Evolutionary conservation across 1,284 basidiomycete genomes (phyloP).

Genomic region (Pseudozyma tsukubaensis): DNA sequence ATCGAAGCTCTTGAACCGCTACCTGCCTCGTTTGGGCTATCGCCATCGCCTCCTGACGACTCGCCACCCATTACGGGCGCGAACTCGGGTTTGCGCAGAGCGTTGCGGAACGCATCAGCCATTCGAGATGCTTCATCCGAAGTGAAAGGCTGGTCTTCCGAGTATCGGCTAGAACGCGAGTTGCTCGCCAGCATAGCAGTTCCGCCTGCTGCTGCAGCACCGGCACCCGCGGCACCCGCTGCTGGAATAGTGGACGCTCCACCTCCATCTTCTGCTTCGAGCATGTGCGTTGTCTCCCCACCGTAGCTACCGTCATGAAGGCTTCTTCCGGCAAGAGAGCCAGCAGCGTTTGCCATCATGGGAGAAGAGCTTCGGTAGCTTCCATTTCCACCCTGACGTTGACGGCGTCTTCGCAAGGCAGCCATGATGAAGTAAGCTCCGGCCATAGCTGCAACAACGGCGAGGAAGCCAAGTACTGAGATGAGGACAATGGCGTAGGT

Average conservation of each 20-base stretch:
- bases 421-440: conserved; percentile 56
- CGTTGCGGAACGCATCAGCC: conserved; percentile 57
- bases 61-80: conserved; percentile 30
- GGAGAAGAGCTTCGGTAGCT: conserved; percentile 47
- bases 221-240: conserved; percentile 14
- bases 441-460: conserved; percentile 44
- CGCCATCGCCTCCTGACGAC: conserved; percentile 31
- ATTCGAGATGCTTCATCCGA: conserved; percentile 58
- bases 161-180: conserved; percentile 34
- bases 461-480: conserved; percentile 60
- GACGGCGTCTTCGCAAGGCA: conserved; percentile 42
- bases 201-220: conserved; percentile 25
- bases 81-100: conserved; percentile 56
- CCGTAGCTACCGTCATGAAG: conserved; percentile 18
- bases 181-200: conserved; percentile 29
- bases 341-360: conserved; percentile 51
- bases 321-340: conserved; percentile 37
- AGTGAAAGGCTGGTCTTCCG: conserved; percentile 50
- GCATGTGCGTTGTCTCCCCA: conserved; percentile 46
- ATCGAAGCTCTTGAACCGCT: conserved; percentile 23
- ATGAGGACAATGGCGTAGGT: conserved; percentile 62
- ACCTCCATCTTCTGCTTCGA: conserved; percentile 25
- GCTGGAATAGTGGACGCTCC: conserved; percentile 2
- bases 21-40: conserved; percentile 30
- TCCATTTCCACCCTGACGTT: conserved; percentile 34